Evolutionary conservation across 768 basidiomycete genomes (phyloP).

Genomic region (Naganishia antarctica): DNA sequence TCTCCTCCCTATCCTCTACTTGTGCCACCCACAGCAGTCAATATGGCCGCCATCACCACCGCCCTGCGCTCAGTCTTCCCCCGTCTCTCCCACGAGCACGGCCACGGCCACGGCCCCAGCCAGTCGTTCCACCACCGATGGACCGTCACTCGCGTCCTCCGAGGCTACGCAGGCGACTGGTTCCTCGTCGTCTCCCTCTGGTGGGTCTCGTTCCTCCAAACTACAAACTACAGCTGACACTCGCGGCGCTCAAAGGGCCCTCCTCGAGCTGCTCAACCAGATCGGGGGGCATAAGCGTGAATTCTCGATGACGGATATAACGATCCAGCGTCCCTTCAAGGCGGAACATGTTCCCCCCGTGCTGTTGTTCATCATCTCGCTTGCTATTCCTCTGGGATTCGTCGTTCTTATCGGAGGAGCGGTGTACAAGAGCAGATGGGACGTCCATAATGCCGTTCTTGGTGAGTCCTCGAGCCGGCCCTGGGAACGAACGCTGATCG

Average conservation of each 20-base stretch:
- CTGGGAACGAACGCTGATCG: slow-evolving; percentile 7
- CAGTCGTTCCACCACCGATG: slow-evolving; percentile 24
- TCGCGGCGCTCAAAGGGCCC: slow-evolving; percentile 30
- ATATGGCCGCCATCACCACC: slow-evolving; percentile 37
- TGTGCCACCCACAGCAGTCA: too few relatives aligned
- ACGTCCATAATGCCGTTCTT: slow-evolving; percentile 64
- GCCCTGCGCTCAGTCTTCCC: slow-evolving; percentile 41
- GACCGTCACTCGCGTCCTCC: slow-evolving; percentile 33
- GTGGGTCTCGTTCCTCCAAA: slow-evolving; percentile 31
- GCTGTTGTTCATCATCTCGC: slow-evolving; percentile 51
- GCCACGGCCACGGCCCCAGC: too few relatives aligned
- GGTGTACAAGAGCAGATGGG: slow-evolving; percentile 81
- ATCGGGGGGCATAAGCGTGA: slow-evolving; percentile 45
- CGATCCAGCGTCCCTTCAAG: slow-evolving; percentile 45
- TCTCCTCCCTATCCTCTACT: too few relatives aligned
- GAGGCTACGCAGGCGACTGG: slow-evolving; percentile 44
- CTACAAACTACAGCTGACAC: background rate
- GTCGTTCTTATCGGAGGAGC: slow-evolving; percentile 66
- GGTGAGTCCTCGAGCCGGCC: slow-evolving; percentile 22
- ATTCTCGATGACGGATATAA: slow-evolving; percentile 45
- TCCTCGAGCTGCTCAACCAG: slow-evolving; percentile 38
- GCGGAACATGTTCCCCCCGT: slow-evolving; percentile 42
- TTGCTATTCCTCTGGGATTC: slow-evolving; percentile 65
- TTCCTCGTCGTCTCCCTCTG: slow-evolving; percentile 39
- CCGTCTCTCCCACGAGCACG: slow-evolving; percentile 28